Percentiles rank a stretch among this genome's conserved stretches.
phyloP scores from a whole-genome alignment of 2,329 filamentous ascomycete species.

The Alternaria infectoria region DNA sequence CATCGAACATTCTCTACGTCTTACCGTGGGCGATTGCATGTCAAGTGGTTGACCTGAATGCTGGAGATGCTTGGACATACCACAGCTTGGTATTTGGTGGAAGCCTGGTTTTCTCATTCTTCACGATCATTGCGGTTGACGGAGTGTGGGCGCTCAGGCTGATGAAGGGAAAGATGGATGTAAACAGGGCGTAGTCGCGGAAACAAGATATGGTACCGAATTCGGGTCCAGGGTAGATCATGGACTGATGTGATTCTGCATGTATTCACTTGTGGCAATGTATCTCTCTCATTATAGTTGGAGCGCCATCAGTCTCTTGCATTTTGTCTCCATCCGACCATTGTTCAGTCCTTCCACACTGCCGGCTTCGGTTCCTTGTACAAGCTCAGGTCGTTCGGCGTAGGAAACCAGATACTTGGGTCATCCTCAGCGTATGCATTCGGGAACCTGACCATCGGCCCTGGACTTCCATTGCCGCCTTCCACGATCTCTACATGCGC shows the following conservation, averaged over 20 bases:
- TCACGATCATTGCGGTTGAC: constrained; percentile 60
- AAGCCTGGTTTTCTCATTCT: constrained; percentile 70
- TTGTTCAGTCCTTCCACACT: not conserved
- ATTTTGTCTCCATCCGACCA: rapidly evolving
- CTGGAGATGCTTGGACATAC: constrained; percentile 69
- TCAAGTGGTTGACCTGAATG: constrained; percentile 48
- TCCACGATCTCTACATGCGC: not conserved
- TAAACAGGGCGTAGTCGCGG: not conserved
- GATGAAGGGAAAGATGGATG: not conserved
- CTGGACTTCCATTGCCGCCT: not conserved
- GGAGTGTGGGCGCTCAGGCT: constrained; percentile 53
- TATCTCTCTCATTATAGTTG: not conserved
- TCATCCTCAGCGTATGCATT: not conserved
- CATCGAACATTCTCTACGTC: constrained; percentile 71
- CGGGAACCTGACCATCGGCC: not conserved
- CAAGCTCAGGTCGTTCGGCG: not conserved
- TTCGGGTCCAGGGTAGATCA: rapidly evolving
- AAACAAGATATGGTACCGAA: rapidly evolving
- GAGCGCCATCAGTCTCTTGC: not conserved
- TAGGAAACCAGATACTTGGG: not conserved
- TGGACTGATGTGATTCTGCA: not conserved
- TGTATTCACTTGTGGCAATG: too few species aligned
- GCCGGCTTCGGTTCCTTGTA: not conserved
- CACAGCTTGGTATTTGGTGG: constrained; percentile 72
- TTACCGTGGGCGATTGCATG: constrained; percentile 73